Base-by-base conservation (phyloP, 352 stramenopile species). In the Aphanomyces astaci region DNA sequence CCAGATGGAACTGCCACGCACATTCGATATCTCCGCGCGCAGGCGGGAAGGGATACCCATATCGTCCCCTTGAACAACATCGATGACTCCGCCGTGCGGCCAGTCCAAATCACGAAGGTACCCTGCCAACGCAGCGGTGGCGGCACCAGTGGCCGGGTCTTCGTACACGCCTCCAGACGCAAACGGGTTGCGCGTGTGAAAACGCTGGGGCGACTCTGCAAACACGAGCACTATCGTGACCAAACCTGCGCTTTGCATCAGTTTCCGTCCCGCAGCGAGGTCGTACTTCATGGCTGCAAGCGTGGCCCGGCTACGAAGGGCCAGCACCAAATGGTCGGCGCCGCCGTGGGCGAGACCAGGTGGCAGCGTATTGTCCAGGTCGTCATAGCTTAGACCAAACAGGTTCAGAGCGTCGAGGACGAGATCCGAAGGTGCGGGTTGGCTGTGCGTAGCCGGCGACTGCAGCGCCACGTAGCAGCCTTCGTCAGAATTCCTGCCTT, bases 141-240 rank as follows among this genome's bases (percentile, higher is more conserved):
- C 51, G 25, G 51, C 51, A 32, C 51, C 51, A 30, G 51, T 59
- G 22, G 51, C 51, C 17, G 51, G 51, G 27, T 59, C 51, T 59
- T 59, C 51, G n/a, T 59, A 59, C 11, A 59, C 51, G 51, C 51
- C 51, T 15, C 51, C 51, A 39, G 51, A 59, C n/a, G 51, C 51
- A 59, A 59, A 59, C 11, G 51, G 51, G 30, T 59, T 59, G 25
- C 51, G 51, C 7, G 51, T 59, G 51, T 59, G 51, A 25, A 59
- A 59, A 15, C 22, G 51, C 2, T 59, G 51, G 13, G 51, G 22
- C 25, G 51, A 33, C 24, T 59, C 51, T 7, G 51, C 51, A 36
- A 39, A 59, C 19, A 32, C 51, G 9, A 59, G 30, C 17, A 59
- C 19, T n/a, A 59, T 59, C 30, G 51, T 59, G 13, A 59, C 51